Evolutionary conservation across 139 green algal species (phyloP).

Genomic region (Chlorokybus atmophyticus): DNA sequence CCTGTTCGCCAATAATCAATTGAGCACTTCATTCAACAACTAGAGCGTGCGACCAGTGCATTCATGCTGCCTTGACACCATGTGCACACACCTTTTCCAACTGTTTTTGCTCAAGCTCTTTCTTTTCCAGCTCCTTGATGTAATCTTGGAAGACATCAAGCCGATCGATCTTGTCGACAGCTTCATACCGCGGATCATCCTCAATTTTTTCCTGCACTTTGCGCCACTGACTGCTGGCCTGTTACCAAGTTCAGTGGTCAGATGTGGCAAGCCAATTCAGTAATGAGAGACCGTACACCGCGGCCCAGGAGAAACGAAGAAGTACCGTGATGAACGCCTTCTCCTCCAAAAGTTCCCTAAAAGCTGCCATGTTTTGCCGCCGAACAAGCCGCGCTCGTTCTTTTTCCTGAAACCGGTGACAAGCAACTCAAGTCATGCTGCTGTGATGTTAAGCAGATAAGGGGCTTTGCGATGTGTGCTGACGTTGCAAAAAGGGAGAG

Average conservation of each 20-base stretch:
- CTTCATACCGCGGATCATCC: conserved; percentile 18
- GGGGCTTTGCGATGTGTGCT: no score
- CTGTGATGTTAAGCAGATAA: no score
- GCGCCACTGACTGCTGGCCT: conserved; percentile 21
- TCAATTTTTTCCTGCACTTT: conserved; percentile 27
- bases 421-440: no score
- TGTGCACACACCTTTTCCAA: conserved; percentile 12
- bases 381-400: conserved; percentile 17
- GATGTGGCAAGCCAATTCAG: no score
- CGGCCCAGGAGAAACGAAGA: no score
- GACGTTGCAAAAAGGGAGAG: no score
- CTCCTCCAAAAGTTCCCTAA: conserved; percentile 21
- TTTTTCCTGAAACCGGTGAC: conserved; percentile 17
- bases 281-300: no score
- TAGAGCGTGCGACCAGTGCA: no score
- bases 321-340: conserved; percentile 27
- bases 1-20: no score
- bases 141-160: conserved; percentile 33
- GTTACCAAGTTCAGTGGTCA: neutral
- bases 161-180: conserved; percentile 16
- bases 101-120: conserved; percentile 26
- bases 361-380: conserved; percentile 22
- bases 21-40: no score
- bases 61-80: no score
- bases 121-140: conserved; percentile 32